These are phyloP conservation scores for Hericium alpestre DNA, from an alignment of 768 basidiomycete species.

Conservation along the genomic window DNA sequence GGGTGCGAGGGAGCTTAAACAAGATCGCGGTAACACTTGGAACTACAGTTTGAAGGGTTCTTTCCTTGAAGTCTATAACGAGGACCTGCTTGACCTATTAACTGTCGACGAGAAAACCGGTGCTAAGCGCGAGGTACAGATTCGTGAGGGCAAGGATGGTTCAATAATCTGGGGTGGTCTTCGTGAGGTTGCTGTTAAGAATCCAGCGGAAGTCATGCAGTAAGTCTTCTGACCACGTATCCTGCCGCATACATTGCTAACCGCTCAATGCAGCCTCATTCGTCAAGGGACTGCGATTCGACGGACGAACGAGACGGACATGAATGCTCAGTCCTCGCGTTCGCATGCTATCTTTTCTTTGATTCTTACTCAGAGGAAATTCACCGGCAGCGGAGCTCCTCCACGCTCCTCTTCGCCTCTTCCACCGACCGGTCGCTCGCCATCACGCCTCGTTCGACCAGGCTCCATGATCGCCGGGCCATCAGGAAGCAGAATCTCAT, in stretches of 20 bases:
- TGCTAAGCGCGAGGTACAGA: slow-evolving; percentile 73
- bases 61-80: slow-evolving; percentile 98
- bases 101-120: slow-evolving; percentile 61
- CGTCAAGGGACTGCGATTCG: slow-evolving; percentile 84
- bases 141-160: slow-evolving; percentile 94
- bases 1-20: slow-evolving; percentile 63
- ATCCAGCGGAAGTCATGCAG: slow-evolving; percentile 84
- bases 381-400: slow-evolving; percentile 55
- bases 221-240: slow-evolving; percentile 30
- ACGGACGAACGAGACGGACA: slow-evolving; percentile 93
- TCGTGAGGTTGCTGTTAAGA: slow-evolving; percentile 82
- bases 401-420: slow-evolving; percentile 71
- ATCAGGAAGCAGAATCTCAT: slow-evolving; percentile 46
- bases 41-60: slow-evolving; percentile 75
- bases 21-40: slow-evolving; percentile 67
- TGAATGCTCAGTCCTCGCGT: slow-evolving; percentile 97
- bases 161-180: slow-evolving; percentile 96
- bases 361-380: slow-evolving; percentile 86
- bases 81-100: slow-evolving; percentile 94
- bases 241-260: slow-evolving; percentile 7
- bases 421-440: slow-evolving; percentile 62
- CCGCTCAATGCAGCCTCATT: slow-evolving; percentile 50
- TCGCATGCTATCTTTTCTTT: slow-evolving; percentile 99
- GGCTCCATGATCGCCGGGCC: slow-evolving; percentile 56
- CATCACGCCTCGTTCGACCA: slow-evolving; percentile 73